Percentiles rank a stretch among this genome's conserved stretches.
phyloP scores from a whole-genome alignment of 2,329 filamentous ascomycete genomes.

The Chaetomiaceae sp. region DNA sequence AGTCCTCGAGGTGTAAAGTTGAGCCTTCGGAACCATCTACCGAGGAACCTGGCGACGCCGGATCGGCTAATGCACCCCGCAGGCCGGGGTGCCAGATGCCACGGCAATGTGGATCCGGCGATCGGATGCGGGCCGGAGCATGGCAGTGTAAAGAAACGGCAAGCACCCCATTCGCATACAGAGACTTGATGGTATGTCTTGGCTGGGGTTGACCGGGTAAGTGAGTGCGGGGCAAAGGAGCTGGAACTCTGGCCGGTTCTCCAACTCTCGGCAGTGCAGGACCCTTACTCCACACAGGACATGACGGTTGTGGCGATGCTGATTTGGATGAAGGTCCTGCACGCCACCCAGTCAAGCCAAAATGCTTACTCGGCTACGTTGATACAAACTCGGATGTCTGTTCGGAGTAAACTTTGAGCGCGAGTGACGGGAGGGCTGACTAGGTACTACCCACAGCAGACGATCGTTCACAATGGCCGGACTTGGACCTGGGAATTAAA shows the following conservation, averaged over 20 bases:
- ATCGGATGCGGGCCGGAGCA: slow-evolving; percentile 13
- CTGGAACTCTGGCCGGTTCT: slow-evolving; percentile 5
- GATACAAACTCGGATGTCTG: too few species aligned
- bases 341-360: too few species aligned
- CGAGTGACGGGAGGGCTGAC: too few species aligned
- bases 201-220: slow-evolving; percentile 11
- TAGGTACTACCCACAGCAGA: too few species aligned
- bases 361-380: too few species aligned
- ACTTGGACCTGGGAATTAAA: too few species aligned
- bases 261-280: slow-evolving; percentile 21
- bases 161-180: slow-evolving; percentile 5
- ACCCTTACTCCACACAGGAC: too few species aligned
- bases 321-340: too few species aligned
- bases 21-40: not conserved
- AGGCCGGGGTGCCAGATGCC: too few species aligned
- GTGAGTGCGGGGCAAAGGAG: slow-evolving; percentile 13
- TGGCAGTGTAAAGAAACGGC: slow-evolving; percentile 5
- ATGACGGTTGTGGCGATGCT: too few species aligned
- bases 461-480: too few species aligned
- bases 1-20: not conserved
- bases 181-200: not conserved
- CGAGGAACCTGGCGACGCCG: not conserved
- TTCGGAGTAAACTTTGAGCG: too few species aligned
- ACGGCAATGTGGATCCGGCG: slow-evolving; percentile 9
- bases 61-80: slow-evolving; percentile 6